Conservation (phyloP, 129 eudicot species). For the Scalesia atractyloides region DNA sequence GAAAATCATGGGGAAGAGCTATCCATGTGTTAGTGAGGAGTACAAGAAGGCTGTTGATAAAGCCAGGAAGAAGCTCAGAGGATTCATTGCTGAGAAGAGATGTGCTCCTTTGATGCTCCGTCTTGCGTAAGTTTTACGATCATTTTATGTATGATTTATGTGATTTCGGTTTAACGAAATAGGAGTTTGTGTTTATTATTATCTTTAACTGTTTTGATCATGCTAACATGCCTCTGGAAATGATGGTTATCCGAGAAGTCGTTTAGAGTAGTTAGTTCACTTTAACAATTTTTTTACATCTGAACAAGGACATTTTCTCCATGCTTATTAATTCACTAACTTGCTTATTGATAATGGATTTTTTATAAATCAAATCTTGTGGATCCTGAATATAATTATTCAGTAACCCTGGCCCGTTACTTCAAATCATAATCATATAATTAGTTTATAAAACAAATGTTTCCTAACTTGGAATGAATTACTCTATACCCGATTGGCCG, state of each 20-base stretch:
- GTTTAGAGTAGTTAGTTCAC: neutral
- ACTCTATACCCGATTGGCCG: neutral
- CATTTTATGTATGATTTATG: neutral
- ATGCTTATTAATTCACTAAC: neutral
- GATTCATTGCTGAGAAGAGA: slow-evolving; percentile 68
- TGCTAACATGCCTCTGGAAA: neutral
- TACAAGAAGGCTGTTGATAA: slow-evolving; percentile 67
- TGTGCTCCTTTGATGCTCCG: slow-evolving; percentile 88
- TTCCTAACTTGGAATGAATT: neutral
- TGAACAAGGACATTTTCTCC: neutral
- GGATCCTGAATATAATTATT: neutral
- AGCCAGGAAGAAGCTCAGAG: slow-evolving; percentile 79
- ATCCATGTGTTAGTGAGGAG: slow-evolving; percentile 69
- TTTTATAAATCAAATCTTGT: neutral
- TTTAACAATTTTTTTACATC: neutral
- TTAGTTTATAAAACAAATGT: neutral
- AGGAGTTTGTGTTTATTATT: neutral
- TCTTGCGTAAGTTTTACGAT: slow-evolving; percentile 53
- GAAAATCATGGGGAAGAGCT: slow-evolving; percentile 53
- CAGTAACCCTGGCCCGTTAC: neutral
- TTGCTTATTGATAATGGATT: neutral
- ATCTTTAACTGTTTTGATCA: neutral
- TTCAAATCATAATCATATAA: neutral
- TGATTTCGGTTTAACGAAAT: neutral
- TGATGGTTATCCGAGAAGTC: neutral